Base-by-base conservation (phyloP, 2,329 filamentous ascomycete genomes). In the Fusarium nelsonii region DNA sequence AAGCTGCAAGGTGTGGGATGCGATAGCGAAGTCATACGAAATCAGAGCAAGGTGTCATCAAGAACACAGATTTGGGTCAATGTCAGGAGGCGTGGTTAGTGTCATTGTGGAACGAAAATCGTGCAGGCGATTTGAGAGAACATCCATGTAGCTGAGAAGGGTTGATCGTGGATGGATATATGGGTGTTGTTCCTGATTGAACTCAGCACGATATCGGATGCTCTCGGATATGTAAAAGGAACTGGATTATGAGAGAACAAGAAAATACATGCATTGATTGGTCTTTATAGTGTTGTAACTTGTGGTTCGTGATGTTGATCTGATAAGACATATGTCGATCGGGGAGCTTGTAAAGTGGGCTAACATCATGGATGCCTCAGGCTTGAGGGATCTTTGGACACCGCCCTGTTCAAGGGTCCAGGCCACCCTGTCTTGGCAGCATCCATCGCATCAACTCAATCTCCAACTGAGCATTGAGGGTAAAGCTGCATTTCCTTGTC, bases 281-380 rank as follows among this genome's bases (percentile, higher is more conserved):
- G 20, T 18, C 6, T 36, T 28, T 4, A 37, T 2, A 49, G 16
- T 16, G 6, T 11, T 28, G 23, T 4, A 26, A 28, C 40, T 18
- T 18, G n/a, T 57, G 26, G 9, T 53, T 16, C n/a, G 34, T 30
- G 28, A 30, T 32, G 15, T 44, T 50, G 40, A 56, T 59, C 39
- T 58, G 44, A 51, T 32, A 58, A 46, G 45, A 18, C n/a, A 23
- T 5, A 23, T 23, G 16, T 32, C 16, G 23, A 51, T 64, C 58
- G 32, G 37, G 41, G 46, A 43, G 61, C 39, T 64, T 52, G 52
- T 58, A 64, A 41, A 51, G 59, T 52, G 39, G 60, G 45, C 26
- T 50, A 32, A 20, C 45, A 64, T 64, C 59, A 64, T 64, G 61
- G 39, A 64, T 64, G 61, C 61, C 61, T 64, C 61, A 64, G 61